phyloP scores from a whole-genome alignment of 495 filamentous ascomycete genomes.

The Tuber aestivum region DNA sequence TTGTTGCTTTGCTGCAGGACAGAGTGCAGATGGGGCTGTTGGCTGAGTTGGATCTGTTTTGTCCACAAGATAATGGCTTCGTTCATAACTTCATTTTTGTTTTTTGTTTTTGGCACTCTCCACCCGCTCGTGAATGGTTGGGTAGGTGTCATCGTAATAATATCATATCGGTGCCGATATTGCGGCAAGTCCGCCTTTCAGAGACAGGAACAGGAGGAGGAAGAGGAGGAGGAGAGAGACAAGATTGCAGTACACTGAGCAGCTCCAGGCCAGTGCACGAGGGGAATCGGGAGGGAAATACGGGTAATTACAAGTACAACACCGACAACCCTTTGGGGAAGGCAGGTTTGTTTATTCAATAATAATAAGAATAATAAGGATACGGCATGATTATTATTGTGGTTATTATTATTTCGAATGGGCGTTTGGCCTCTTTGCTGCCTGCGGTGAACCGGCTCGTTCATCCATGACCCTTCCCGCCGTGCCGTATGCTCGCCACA shows the following conservation, averaged over 20 bases:
- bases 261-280: not conserved
- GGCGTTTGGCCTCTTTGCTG: too few species aligned
- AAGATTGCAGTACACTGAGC: constrained; percentile 1
- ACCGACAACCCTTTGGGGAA: too few species aligned
- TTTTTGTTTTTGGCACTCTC: not conserved
- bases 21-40: not conserved
- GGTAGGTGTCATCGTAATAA: not conserved
- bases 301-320: too few species aligned
- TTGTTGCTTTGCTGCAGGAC: constrained; percentile 1
- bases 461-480: too few species aligned
- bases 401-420: too few species aligned
- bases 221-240: not conserved
- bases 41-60: not conserved
- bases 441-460: too few species aligned
- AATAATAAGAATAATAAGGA: too few species aligned
- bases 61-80: not conserved
- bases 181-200: not conserved
- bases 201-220: not conserved
- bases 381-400: too few species aligned
- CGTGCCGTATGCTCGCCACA: too few species aligned
- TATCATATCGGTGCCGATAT: not conserved
- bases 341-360: too few species aligned
- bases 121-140: not conserved
- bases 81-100: not conserved
- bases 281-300: not conserved